phyloP scores from a whole-genome alignment of 495 filamentous ascomycete genomes.

The Polyplosphaeria fusca region DNA sequence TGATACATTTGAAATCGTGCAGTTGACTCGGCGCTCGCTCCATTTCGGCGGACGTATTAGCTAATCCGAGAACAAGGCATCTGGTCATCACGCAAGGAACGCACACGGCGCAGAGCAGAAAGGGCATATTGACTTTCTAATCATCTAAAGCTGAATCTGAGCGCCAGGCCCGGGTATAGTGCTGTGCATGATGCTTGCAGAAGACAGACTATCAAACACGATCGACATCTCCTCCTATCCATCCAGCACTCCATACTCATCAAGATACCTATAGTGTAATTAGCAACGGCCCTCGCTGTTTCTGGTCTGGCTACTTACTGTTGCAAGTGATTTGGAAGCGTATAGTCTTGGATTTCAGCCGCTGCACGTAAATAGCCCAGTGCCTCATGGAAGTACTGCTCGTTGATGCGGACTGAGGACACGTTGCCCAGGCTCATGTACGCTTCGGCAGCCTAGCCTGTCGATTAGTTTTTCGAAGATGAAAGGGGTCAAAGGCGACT shows the following conservation, averaged over 20 bases:
- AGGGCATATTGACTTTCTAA: not conserved
- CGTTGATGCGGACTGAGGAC: conserved; percentile 43
- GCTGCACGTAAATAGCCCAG: conserved; percentile 48
- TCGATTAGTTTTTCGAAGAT: not conserved
- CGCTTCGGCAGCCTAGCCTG: conserved; percentile 49
- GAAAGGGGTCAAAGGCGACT: conserved; percentile 14
- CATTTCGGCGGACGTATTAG: too few relatives aligned
- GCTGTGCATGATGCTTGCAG: conserved; percentile 2
- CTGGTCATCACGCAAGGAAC: too few relatives aligned
- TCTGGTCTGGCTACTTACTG: conserved; percentile 37
- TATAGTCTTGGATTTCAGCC: conserved; percentile 41
- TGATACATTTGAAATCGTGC: too few relatives aligned
- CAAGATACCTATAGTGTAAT: conserved; percentile 39
- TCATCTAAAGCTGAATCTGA: not conserved
- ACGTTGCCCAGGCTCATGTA: conserved; percentile 55
- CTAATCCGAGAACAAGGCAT: too few relatives aligned
- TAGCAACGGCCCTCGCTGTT: not conserved
- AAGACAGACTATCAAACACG: too few relatives aligned
- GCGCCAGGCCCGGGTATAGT: conserved; percentile 14
- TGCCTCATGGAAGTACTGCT: conserved; percentile 48
- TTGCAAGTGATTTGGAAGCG: conserved; percentile 45
- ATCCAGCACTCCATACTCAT: conserved; percentile 44
- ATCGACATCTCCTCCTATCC: too few relatives aligned
- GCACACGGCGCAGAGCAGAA: not conserved
- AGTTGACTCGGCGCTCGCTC: too few relatives aligned